Percentiles rank a stretch among this genome's conserved stretches.
These are phyloP conservation scores for Talaromyces thailandensis DNA, from an alignment of 495 filamentous ascomycete genomes.

Conservation along the genomic window DNA sequence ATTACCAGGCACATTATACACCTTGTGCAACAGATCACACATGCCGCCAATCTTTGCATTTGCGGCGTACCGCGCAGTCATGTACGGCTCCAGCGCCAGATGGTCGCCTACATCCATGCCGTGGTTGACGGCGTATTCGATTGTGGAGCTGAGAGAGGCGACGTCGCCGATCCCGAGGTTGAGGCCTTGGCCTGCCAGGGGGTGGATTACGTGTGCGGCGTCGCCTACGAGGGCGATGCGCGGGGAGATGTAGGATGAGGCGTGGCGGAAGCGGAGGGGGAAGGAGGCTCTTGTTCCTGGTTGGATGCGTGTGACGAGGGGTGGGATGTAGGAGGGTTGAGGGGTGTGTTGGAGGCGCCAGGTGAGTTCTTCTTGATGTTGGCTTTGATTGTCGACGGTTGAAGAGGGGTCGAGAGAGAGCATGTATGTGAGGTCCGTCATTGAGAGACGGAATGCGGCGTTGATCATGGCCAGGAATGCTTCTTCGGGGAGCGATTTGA, in stretches of 20 bases:
- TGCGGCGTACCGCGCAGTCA: conserved; percentile 62
- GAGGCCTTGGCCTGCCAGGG: conserved; percentile 87
- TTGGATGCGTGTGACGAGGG: conserved; percentile 57
- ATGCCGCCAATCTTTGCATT: conserved; percentile 85
- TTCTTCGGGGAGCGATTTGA: conserved; percentile 61
- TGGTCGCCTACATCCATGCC: conserved; percentile 76
- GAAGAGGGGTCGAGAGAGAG: conserved; percentile 44
- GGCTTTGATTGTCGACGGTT: conserved; percentile 10
- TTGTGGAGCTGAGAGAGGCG: conserved; percentile 58
- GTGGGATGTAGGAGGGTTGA: conserved; percentile 43
- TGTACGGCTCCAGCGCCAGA: conserved; percentile 71
- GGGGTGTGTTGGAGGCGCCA: conserved; percentile 73
- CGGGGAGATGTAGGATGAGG: conserved; percentile 82
- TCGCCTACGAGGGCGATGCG: conserved; percentile 86
- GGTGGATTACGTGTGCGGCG: conserved; percentile 91
- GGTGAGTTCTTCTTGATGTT: conserved; percentile 61
- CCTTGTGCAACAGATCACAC: conserved; percentile 87
- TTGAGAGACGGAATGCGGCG: conserved; percentile 77
- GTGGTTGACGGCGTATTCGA: conserved; percentile 68
- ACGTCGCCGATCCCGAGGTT: conserved; percentile 91
- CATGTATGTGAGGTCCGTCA: conserved; percentile 75
- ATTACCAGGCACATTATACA: conserved; percentile 64
- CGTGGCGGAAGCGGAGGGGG: conserved; percentile 82
- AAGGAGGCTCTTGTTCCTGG: conserved; percentile 79
- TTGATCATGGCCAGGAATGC: conserved; percentile 88